These are phyloP conservation scores for Tetradesmus obliquus DNA, from an alignment of 139 green algal species.

Conservation along the genomic window DNA sequence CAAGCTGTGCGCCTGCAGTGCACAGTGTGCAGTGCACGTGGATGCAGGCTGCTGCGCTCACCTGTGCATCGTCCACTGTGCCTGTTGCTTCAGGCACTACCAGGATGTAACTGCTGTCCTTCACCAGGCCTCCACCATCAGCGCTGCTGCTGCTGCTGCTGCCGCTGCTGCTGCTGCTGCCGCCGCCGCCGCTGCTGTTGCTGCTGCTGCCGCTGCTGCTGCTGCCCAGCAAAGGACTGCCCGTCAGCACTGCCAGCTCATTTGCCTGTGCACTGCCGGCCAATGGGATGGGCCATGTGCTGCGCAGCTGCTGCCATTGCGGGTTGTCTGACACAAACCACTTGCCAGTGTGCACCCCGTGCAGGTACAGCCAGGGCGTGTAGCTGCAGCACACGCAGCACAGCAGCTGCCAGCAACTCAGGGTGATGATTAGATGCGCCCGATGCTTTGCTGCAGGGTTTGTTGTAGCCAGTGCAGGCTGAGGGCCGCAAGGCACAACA, in stretches of 20 bases:
- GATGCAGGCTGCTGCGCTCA: neutral
- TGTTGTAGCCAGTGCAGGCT: too few relatives aligned
- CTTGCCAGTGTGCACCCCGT: neutral
- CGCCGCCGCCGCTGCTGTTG: neutral
- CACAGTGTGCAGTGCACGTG: too few relatives aligned
- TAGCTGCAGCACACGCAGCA: neutral
- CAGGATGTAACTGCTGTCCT: neutral
- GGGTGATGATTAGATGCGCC: neutral
- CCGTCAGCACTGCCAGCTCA: neutral
- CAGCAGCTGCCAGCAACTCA: neutral
- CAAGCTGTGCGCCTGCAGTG: too few relatives aligned
- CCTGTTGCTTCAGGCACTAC: slow-evolving; percentile 15
- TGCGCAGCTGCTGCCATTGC: neutral
- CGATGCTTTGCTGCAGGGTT: too few relatives aligned
- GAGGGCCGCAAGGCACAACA: too few relatives aligned
- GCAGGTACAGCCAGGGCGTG: neutral
- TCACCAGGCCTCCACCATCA: neutral
- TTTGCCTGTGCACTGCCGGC: neutral
- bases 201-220: neutral
- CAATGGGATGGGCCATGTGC: neutral
- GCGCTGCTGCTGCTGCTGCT: neutral
- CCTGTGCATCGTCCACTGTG: neutral
- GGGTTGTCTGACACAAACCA: slow-evolving; percentile 20
- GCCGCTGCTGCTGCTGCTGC: neutral
- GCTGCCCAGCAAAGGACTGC: neutral